Percentiles rank a stretch among this genome's conserved stretches.
phyloP scores from a whole-genome alignment of 75 land plant genomes.

The Pinus tabuliformis region DNA sequence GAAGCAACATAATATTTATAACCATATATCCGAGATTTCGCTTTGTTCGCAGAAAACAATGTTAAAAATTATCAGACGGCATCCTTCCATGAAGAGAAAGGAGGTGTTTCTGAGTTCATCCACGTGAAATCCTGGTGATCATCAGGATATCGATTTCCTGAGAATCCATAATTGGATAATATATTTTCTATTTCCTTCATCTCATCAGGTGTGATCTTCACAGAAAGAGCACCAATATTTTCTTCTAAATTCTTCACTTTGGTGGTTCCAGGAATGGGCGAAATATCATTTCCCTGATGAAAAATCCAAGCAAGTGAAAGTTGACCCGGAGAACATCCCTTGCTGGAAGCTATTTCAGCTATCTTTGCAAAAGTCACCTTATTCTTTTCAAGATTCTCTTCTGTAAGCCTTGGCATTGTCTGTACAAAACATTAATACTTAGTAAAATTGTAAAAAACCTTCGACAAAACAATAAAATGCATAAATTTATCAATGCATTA shows the following conservation, averaged over 20 bases:
- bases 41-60: too few species aligned
- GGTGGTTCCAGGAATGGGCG: slow-evolving; percentile 69
- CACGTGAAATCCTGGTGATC: neutral
- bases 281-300: slow-evolving; percentile 56
- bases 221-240: slow-evolving; percentile 35
- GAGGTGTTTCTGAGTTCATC: slow-evolving; percentile 4
- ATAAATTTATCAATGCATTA: too few species aligned
- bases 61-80: too few species aligned
- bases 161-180: slow-evolving; percentile 15
- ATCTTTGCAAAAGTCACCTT: slow-evolving; percentile 20
- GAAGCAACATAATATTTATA: too few species aligned
- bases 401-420: slow-evolving; percentile 29
- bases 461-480: too few species aligned
- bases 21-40: too few species aligned
- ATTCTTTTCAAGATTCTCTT: slow-evolving; percentile 47
- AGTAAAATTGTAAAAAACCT: too few species aligned
- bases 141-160: slow-evolving; percentile 7
- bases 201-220: slow-evolving; percentile 38
- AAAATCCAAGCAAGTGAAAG: slow-evolving; percentile 74
- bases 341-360: slow-evolving; percentile 35
- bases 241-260: slow-evolving; percentile 45
- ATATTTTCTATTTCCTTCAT: slow-evolving; percentile 37
- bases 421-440: neutral
- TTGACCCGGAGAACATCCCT: slow-evolving; percentile 50
- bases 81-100: neutral